Base-by-base conservation (phyloP, 495 filamentous ascomycete species). In the Penicillium herquei region DNA sequence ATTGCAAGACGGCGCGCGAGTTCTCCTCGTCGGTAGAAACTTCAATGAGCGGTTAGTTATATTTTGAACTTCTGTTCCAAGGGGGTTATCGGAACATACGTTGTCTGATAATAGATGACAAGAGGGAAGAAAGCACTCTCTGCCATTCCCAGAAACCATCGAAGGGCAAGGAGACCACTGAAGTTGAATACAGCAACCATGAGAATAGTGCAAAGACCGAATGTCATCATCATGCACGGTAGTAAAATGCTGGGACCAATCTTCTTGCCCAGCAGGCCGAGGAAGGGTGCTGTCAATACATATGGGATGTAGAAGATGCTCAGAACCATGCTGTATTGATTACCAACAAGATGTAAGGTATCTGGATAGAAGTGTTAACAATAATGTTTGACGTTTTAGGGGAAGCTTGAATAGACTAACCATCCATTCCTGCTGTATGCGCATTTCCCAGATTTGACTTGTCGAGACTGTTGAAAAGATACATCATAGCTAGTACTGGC, bases 241-340 rank as follows among this genome's bases (percentile, higher is more conserved):
- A 91, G 74, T n/a, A 87, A 83, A 3, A 77, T 73, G 31, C 81
- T 75, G 1, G 85, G 83, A 6, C 86, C 84, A 51, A 74, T 84
- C 51, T 81, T 86, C 70, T 91, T 89, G 46, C 84, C 85, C 4
- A 87, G 64, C 71, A 92, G 84, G 7, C 80, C 85, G 43, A 89
- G 56, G 2, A 82, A 82, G 2, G 85, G 87, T 7, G 84, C 87
- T 43, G 81, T 85, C 13, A 90, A 63, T 44, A 90, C 86, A 62
- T 88, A 91, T 7, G 88, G 89, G n/a, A 91, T 73, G 66, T 87
- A 91, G 73, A 92, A 92, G 57, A 91, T 84, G 17, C 79, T 81
- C 14, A 91, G 70, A 11, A 90, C 79, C 17, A 83, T 79, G 63
- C 89, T 90, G 70, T 91, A 91, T 58, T 90, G 80, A 52, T 83